Evolutionary conservation across 768 basidiomycete genomes (phyloP).

Genomic region (Collybiopsis confluens): DNA sequence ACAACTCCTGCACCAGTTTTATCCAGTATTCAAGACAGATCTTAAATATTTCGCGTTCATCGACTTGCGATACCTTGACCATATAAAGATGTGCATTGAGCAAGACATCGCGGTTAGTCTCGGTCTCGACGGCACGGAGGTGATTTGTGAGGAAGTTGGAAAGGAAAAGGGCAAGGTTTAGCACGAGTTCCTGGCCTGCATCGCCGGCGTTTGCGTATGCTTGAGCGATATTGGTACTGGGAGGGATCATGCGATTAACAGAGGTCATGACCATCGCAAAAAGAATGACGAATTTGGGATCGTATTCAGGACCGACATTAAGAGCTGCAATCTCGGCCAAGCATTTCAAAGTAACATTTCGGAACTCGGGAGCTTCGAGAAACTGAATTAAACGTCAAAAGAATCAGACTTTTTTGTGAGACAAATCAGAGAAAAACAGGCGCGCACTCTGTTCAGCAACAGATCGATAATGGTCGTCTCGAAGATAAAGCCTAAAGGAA

Average conservation of each 20-base stretch:
- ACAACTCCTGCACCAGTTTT: slow-evolving; percentile 92
- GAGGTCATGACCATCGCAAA: slow-evolving; percentile 99
- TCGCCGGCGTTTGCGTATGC: slow-evolving; percentile 89
- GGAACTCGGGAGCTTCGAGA: slow-evolving; percentile 94
- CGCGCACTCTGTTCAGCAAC: slow-evolving; percentile 80
- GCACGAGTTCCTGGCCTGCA: slow-evolving; percentile 92
- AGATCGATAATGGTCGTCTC: slow-evolving; percentile 97
- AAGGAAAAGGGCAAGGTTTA: slow-evolving; percentile 96
- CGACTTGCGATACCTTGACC: slow-evolving; percentile 97
- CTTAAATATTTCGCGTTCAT: slow-evolving; percentile 99
- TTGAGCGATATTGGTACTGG: slow-evolving; percentile 88
- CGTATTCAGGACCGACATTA: slow-evolving; percentile 94
- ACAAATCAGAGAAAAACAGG: slow-evolving; percentile 6
- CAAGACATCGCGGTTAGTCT: slow-evolving; percentile 84
- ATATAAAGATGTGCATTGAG: slow-evolving; percentile 97
- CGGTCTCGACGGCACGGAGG: slow-evolving; percentile 90
- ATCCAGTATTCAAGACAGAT: slow-evolving; percentile 98
- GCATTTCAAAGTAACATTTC: slow-evolving; percentile 95
- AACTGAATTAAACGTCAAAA: slow-evolving; percentile 50
- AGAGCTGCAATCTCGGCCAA: slow-evolving; percentile 94
- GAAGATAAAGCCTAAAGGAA: slow-evolving; percentile 97
- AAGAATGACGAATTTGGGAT: slow-evolving; percentile 94
- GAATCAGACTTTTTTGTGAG: slow-evolving; percentile 11
- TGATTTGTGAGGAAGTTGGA: slow-evolving; percentile 94
- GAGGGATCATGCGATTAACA: slow-evolving; percentile 94